Evolutionary conservation across 768 basidiomycete species (phyloP).

Genomic region (Filobasidium wieringae): DNA sequence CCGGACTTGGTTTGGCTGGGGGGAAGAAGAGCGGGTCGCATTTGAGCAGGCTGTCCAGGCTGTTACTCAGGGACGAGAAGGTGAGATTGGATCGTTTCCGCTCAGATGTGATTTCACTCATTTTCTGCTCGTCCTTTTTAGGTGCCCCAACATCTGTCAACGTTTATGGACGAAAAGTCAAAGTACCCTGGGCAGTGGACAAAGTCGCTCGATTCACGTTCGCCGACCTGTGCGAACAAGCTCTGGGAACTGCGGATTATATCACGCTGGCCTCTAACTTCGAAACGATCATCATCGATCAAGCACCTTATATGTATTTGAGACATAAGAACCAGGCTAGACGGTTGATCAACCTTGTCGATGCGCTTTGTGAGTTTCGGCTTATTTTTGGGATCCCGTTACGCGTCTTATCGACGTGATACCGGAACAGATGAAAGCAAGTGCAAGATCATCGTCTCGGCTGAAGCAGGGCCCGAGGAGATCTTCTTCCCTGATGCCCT

Average conservation of each 20-base stretch:
- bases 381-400: not conserved
- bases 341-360: constrained; percentile 52
- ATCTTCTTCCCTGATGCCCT: constrained; percentile 52
- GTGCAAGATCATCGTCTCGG: constrained; percentile 31
- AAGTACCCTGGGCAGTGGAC: constrained; percentile 43
- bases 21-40: constrained; percentile 13
- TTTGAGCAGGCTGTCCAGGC: constrained; percentile 19
- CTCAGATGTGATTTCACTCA: not conserved
- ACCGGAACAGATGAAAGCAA: constrained; percentile 25
- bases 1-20: constrained; percentile 18
- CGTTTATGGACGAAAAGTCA: constrained; percentile 47
- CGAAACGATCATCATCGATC: constrained; percentile 45
- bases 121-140: not conserved
- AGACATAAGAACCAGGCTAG: constrained; percentile 52
- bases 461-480: constrained; percentile 35
- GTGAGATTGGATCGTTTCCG: not conserved
- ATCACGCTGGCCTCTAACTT: constrained; percentile 47
- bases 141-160: constrained; percentile 30
- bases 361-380: constrained; percentile 48
- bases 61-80: constrained; percentile 13
- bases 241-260: constrained; percentile 51
- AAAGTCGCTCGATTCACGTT: constrained; percentile 46
- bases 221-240: constrained; percentile 54
- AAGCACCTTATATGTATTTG: constrained; percentile 47
- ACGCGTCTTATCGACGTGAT: not conserved